A percentile compares a stretch with the other conserved stretches of the same genome.
Evolutionary conservation across 345 rosid genomes (phyloP).

Genomic region (Gynandropsis gynandra): DNA sequence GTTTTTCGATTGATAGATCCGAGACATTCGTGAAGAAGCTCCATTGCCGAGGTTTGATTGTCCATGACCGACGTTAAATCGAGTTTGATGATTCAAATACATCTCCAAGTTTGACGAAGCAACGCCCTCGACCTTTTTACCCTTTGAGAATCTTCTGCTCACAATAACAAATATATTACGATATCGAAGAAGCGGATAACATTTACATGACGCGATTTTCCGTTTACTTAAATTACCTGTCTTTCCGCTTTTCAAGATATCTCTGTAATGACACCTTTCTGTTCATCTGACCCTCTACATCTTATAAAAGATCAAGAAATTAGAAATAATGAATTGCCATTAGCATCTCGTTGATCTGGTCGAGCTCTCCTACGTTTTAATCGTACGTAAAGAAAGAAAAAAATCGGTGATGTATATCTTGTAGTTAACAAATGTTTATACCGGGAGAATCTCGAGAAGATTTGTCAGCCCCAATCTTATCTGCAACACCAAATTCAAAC

Average conservation of each 20-base stretch:
- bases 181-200: neutral
- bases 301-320: constrained; percentile 31
- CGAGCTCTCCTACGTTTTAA: constrained; percentile 1
- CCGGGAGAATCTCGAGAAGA: constrained; percentile 24
- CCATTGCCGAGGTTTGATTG: constrained; percentile 15
- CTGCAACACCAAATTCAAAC: constrained; percentile 16
- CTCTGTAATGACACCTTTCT: constrained; percentile 62
- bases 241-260: constrained; percentile 69
- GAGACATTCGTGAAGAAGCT: constrained; percentile 36
- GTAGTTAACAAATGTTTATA: constrained; percentile 11
- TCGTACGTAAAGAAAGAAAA: neutral
- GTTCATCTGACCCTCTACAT: constrained; percentile 61
- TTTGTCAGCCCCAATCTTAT: constrained; percentile 25
- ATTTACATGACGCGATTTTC: neutral
- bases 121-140: constrained; percentile 43
- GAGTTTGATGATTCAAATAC: constrained; percentile 44
- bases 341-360: neutral
- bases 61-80: constrained; percentile 38
- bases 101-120: constrained; percentile 47
- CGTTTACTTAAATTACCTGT: constrained; percentile 45
- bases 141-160: constrained; percentile 52
- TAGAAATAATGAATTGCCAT: too few relatives aligned
- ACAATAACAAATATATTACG: constrained; percentile 2
- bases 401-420: neutral
- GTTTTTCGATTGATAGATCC: constrained; percentile 30